Percentiles rank a stretch among this genome's conserved stretches.
Evolutionary conservation across 495 filamentous ascomycete genomes (phyloP).

Genomic region (Aeminium ludgeri): DNA sequence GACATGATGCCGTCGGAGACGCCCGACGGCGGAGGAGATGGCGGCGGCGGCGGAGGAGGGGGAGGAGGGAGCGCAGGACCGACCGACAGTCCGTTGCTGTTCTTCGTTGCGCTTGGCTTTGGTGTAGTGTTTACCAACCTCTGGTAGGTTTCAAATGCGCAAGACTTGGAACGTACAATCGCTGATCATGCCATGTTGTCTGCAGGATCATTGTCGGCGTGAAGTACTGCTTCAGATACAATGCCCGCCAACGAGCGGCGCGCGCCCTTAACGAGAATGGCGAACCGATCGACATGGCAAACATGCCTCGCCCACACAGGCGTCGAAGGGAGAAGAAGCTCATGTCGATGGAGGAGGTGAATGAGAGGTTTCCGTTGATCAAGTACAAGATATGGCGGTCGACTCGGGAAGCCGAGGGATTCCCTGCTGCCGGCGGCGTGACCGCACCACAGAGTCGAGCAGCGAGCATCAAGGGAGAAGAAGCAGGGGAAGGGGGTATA

Average conservation of each 20-base stretch:
- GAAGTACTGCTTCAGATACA: conserved; percentile 98
- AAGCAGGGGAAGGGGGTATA: conserved; percentile 27
- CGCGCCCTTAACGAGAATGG: conserved; percentile 60
- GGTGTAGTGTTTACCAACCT: conserved; percentile 98
- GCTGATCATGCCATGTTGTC: conserved; percentile 7
- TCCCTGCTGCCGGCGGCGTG: conserved; percentile 73
- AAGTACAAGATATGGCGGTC: conserved; percentile 96
- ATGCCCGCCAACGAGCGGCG: conserved; percentile 72
- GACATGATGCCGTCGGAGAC: no score
- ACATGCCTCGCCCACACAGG: conserved; percentile 55
- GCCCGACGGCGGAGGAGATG: no score
- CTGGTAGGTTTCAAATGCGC: conserved; percentile 68
- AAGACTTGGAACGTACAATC: no score
- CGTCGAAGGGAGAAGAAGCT: conserved; percentile 87
- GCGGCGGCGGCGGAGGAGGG: neutral
- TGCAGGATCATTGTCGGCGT: conserved; percentile 96
- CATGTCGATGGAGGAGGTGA: conserved; percentile 98
- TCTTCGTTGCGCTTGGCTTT: conserved; percentile 94
- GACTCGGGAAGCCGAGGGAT: conserved; percentile 61
- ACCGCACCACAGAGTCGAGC: conserved; percentile 52
- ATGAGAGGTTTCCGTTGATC: conserved; percentile 82
- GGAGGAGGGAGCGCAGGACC: conserved; percentile 27
- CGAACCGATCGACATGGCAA: conserved; percentile 69
- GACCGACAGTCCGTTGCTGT: conserved; percentile 84
- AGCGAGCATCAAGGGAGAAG: conserved; percentile 43